A percentile compares a stretch with the other conserved stretches of the same genome.
phyloP scores from a whole-genome alignment of 163 green algal species.

The Scenedesmus sp. region DNA sequence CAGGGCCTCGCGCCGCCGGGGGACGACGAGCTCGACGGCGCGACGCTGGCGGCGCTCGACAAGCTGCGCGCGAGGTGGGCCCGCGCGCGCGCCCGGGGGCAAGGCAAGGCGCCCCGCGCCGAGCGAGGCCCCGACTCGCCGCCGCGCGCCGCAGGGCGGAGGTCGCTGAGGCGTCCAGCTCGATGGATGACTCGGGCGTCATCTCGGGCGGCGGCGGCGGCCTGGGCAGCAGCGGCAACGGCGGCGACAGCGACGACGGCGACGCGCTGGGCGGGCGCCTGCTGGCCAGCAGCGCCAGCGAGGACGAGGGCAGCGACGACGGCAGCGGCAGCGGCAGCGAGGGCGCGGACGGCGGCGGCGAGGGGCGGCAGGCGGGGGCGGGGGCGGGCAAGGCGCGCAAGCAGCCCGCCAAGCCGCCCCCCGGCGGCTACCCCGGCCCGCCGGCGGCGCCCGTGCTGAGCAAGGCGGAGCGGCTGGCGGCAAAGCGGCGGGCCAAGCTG shows the following conservation, averaged over 20 bases:
- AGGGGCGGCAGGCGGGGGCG: not conserved
- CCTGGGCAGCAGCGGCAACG: too few relatives aligned
- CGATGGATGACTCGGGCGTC: slow-evolving; percentile 17
- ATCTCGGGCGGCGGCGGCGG: slow-evolving; percentile 4
- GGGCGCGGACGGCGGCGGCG: not conserved
- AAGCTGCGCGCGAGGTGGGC: slow-evolving; percentile 8
- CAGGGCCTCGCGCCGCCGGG: not conserved
- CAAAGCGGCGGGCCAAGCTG: slow-evolving; percentile 46
- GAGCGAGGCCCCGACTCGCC: too few relatives aligned
- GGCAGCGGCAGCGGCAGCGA: slow-evolving; percentile 2
- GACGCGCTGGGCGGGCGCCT: not conserved
- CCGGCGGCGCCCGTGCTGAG: slow-evolving; percentile 6
- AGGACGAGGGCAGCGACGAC: not conserved
- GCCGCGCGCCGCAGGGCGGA: too few relatives aligned
- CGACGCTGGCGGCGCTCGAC: slow-evolving; percentile 11
- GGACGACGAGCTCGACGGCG: slow-evolving; percentile 36
- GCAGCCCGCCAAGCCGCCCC: not conserved
- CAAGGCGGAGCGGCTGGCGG: slow-evolving; percentile 20
- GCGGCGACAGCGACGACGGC: not conserved
- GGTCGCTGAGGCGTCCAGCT: too few relatives aligned
- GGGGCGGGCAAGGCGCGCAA: not conserved
- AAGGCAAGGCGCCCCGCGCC: too few relatives aligned
- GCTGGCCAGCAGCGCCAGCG: too few relatives aligned
- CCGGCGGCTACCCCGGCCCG: not conserved
- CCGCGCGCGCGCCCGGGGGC: too few relatives aligned